phyloP scores from a whole-genome alignment of 305 asterid species.

The Fraxinus nigra region DNA sequence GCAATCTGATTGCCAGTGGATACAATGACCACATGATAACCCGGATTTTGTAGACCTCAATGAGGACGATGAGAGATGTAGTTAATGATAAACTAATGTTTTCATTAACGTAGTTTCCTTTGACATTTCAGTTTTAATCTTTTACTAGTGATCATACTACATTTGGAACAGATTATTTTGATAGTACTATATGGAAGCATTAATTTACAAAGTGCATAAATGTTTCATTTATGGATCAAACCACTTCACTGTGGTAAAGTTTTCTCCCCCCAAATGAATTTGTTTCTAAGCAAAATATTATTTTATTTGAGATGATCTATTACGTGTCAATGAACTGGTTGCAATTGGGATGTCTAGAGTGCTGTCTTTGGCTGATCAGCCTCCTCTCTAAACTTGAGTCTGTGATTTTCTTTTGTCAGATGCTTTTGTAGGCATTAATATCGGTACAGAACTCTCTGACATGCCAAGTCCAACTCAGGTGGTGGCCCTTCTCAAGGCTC shows the following conservation, averaged over 20 bases:
- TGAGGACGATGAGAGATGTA: background rate
- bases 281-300: background rate
- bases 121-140: background rate
- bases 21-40: background rate
- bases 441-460: slow-evolving; percentile 29
- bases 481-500: slow-evolving; percentile 33
- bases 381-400: background rate
- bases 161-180: background rate
- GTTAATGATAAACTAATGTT: background rate
- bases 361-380: background rate
- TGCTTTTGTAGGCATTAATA: slow-evolving; percentile 27
- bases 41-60: background rate
- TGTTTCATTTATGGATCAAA: background rate
- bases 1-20: background rate
- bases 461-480: slow-evolving; percentile 28
- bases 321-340: background rate
- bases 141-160: background rate
- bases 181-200: background rate
- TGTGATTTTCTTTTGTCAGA: background rate
- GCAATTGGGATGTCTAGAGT: background rate
- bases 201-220: background rate
- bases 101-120: background rate
- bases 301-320: background rate
- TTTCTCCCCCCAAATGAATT: background rate
- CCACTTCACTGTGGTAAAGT: background rate